Conservation (phyloP, 257 asterid genomes). For the Solanum infundibuliforme region DNA sequence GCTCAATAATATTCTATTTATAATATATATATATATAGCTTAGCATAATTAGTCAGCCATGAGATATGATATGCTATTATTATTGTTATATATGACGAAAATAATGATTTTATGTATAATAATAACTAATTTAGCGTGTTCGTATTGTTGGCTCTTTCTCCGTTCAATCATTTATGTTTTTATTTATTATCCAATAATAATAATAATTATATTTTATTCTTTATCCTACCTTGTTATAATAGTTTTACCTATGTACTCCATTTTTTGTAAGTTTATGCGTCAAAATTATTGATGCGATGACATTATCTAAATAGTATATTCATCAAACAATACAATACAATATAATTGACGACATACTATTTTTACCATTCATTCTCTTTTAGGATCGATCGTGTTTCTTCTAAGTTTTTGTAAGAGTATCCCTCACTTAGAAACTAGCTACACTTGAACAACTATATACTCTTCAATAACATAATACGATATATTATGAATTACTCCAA, state of each 20-base stretch:
- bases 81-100: neutral
- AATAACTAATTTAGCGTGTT: neutral
- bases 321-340: neutral
- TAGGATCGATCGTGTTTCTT: too few species aligned
- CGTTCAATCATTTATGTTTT: too few species aligned
- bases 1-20: neutral
- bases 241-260: neutral
- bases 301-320: neutral
- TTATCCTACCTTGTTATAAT: too few species aligned
- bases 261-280: neutral
- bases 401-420: too few species aligned
- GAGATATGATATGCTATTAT: neutral
- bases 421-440: neutral
- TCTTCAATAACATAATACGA: neutral
- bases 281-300: too few species aligned
- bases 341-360: too few species aligned
- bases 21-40: too few species aligned
- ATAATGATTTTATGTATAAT: too few species aligned
- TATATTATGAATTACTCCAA: neutral
- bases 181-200: too few species aligned
- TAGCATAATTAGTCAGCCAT: neutral
- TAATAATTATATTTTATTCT: too few species aligned
- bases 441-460: neutral
- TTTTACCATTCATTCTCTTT: neutral
- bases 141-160: too few species aligned